Evolutionary conservation across 148 eudicot species (phyloP).

Genomic region (Polygonum maritimum): DNA sequence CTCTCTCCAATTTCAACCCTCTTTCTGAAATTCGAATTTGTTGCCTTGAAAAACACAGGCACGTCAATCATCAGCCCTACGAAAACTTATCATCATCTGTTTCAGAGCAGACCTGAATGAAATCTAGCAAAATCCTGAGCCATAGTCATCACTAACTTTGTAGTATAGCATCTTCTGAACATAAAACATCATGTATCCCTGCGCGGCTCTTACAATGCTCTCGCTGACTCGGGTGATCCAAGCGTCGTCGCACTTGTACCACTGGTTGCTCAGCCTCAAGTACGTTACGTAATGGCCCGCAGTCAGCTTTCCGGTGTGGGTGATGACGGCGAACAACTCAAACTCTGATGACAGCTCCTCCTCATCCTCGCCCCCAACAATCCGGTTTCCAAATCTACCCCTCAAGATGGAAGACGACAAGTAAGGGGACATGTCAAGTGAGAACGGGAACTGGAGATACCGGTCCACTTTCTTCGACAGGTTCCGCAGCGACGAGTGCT

Average conservation of each 20-base stretch:
- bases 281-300: conserved; percentile 76
- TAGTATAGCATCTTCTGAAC: conserved; percentile 73
- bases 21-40: neutral
- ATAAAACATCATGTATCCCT: conserved; percentile 80
- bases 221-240: conserved; percentile 69
- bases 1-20: neutral
- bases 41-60: conserved; percentile 17
- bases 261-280: conserved; percentile 57
- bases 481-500: conserved; percentile 47
- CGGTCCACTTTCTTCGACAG: conserved; percentile 64
- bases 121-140: neutral
- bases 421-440: conserved; percentile 70
- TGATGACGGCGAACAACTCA: conserved; percentile 74
- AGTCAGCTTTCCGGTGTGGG: conserved; percentile 59
- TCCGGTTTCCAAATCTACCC: conserved; percentile 57
- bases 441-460: conserved; percentile 69
- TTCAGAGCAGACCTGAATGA: neutral
- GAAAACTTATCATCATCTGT: neutral
- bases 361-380: conserved; percentile 43
- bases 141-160: conserved; percentile 36
- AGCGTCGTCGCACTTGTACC: conserved; percentile 89
- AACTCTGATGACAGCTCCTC: conserved; percentile 52
- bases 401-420: conserved; percentile 68
- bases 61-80: neutral
- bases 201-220: conserved; percentile 58